Conservation (phyloP, 805 yeast species). For the Ogataea pini region DNA sequence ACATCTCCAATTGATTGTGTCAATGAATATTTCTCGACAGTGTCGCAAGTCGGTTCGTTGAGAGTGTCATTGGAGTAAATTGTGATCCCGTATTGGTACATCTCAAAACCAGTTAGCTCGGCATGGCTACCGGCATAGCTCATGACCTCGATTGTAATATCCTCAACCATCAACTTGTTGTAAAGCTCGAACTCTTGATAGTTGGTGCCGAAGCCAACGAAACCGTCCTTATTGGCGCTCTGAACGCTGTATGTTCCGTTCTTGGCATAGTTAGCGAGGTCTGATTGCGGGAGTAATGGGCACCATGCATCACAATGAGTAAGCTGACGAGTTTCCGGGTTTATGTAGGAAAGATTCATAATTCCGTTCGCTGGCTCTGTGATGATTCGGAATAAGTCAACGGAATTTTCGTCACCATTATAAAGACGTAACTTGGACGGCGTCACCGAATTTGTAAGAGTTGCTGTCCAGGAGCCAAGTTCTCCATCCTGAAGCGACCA, state of each 20-base stretch:
- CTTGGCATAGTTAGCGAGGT: constrained; percentile 27
- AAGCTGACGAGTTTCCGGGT: constrained; percentile 62
- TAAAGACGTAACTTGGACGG: constrained; percentile 77
- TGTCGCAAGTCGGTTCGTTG: constrained; percentile 63
- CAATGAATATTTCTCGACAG: constrained; percentile 9
- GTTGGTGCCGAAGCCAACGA: constrained; percentile 41
- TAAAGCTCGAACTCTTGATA: constrained; percentile 84
- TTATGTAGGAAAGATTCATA: constrained; percentile 85
- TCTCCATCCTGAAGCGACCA: constrained; percentile 56
- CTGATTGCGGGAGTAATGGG: constrained; percentile 54
- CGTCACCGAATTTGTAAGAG: constrained; percentile 52
- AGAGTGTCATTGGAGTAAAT: constrained; percentile 75
- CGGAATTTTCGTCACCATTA: constrained; percentile 47
- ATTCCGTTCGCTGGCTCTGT: constrained; percentile 83
- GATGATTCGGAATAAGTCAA: constrained; percentile 66
- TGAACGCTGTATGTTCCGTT: constrained; percentile 16
- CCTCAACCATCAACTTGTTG: constrained; percentile 59
- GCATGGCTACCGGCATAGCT: constrained; percentile 71
- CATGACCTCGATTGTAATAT: constrained; percentile 62
- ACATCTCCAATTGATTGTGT: constrained; percentile 20
- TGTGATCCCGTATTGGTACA: constrained; percentile 59
- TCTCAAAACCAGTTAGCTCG: constrained; percentile 69
- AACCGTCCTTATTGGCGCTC: constrained; percentile 22
- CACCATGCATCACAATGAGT: constrained; percentile 85
- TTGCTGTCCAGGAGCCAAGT: constrained; percentile 67